Evolutionary conservation across 768 basidiomycete genomes (phyloP).

Genomic region (Pleurotus tuoliensis): DNA sequence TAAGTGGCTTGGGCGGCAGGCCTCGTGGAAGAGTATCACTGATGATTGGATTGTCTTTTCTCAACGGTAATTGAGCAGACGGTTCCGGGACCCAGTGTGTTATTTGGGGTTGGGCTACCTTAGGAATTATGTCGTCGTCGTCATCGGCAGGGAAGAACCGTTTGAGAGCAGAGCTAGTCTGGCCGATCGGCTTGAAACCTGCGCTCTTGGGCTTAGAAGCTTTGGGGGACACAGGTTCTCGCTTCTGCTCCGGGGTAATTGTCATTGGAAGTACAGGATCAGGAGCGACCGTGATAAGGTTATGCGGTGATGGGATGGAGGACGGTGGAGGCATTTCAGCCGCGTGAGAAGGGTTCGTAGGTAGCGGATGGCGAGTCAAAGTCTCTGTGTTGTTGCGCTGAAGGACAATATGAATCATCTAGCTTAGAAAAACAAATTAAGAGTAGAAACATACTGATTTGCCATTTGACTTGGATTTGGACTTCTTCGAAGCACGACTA

Average conservation of each 20-base stretch:
- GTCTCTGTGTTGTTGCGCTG: conserved; percentile 7
- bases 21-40: neutral
- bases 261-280: conserved; percentile 1
- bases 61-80: neutral
- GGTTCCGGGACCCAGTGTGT: conserved; percentile 3
- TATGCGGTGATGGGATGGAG: conserved; percentile 4
- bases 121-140: conserved; percentile 40
- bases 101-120: conserved; percentile 2
- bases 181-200: conserved; percentile 68
- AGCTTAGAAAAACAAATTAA: conserved; percentile 26
- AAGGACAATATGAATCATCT: conserved; percentile 15
- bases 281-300: neutral
- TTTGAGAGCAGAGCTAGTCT: conserved; percentile 55
- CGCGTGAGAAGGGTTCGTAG: neutral
- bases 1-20: neutral
- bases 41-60: neutral
- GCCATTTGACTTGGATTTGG: conserved; percentile 31
- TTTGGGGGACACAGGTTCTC: conserved; percentile 13
- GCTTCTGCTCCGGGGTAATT: conserved; percentile 8
- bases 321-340: conserved; percentile 9
- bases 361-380: neutral
- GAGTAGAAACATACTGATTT: conserved; percentile 19
- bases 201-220: conserved; percentile 33
- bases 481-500: conserved; percentile 13
- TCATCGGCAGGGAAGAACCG: conserved; percentile 84